Evolutionary conservation across 192 early-diverging fungal species (phyloP).

Genomic region (Linnemannia schmuckeri): DNA sequence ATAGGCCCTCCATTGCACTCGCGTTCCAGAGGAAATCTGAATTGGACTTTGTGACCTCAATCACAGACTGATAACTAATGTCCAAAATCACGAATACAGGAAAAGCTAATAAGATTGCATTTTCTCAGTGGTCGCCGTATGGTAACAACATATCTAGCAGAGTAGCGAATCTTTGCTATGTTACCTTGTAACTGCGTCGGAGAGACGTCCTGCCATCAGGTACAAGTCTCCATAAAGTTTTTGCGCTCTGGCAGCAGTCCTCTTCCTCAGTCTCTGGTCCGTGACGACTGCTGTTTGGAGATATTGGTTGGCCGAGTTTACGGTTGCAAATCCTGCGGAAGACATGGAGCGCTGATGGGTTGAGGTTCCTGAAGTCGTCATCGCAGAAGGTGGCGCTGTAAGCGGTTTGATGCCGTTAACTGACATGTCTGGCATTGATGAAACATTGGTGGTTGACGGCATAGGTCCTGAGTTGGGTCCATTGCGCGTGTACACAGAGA

Average conservation of each 20-base stretch:
- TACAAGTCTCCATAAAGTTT: slow-evolving; percentile 84
- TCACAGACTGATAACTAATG: slow-evolving; percentile 71
- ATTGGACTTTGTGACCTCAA: slow-evolving; percentile 76
- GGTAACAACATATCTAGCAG: neutral
- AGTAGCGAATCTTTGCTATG: neutral
- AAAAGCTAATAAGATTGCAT: neutral
- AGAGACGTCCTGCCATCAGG: slow-evolving; percentile 78
- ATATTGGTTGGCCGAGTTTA: slow-evolving; percentile 25
- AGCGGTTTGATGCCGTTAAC: slow-evolving; percentile 45
- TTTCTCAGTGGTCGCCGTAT: neutral
- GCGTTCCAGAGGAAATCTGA: slow-evolving; percentile 84
- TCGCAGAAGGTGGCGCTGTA: slow-evolving; percentile 59
- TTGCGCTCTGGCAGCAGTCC: slow-evolving; percentile 78
- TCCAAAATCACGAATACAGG: neutral
- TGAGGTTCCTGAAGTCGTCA: slow-evolving; percentile 58
- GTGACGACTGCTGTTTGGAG: slow-evolving; percentile 47
- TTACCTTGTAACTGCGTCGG: slow-evolving; percentile 76
- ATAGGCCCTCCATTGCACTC: slow-evolving; percentile 77
- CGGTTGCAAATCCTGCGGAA: slow-evolving; percentile 38
- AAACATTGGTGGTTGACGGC: slow-evolving; percentile 5
- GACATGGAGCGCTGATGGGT: slow-evolving; percentile 57
- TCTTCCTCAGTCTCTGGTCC: slow-evolving; percentile 63
- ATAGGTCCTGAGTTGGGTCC: slow-evolving; percentile 27
- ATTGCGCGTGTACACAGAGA: slow-evolving; percentile 27
- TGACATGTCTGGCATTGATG: slow-evolving; percentile 48